Conservation (phyloP, 2,329 filamentous ascomycete genomes). For the Venturia aucupariae region DNA sequence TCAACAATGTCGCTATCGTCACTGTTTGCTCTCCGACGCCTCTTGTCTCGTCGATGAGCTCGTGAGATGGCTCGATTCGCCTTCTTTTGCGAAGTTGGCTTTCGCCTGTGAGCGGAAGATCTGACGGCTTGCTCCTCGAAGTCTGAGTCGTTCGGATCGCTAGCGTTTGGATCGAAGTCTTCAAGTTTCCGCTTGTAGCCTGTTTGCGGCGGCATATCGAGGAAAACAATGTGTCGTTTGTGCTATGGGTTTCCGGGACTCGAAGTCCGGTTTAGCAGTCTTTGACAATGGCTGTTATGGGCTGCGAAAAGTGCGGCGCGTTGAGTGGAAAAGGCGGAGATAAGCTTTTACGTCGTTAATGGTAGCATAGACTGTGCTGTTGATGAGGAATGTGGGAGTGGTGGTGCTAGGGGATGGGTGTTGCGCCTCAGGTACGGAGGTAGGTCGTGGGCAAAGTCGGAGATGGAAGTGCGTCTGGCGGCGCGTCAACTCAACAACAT, state of each 20-base stretch:
- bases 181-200: conserved; percentile 17
- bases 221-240: neutral
- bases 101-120: conserved; percentile 14
- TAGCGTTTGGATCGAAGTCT: conserved; percentile 28
- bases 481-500: neutral
- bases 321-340: neutral
- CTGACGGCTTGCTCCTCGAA: conserved; percentile 22
- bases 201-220: neutral
- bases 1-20: conserved; percentile 27
- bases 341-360: neutral
- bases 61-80: conserved; percentile 18
- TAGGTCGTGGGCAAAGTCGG: neutral
- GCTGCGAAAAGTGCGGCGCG: neutral
- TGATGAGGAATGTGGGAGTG: neutral
- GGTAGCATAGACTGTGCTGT: neutral
- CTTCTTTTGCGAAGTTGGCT: conserved; percentile 14
- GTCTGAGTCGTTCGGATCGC: conserved; percentile 30
- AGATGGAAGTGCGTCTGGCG: neutral
- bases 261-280: conserved; percentile 3
- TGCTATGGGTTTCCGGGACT: neutral
- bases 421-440: neutral
- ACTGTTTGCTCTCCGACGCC: conserved; percentile 26
- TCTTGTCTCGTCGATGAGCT: conserved; percentile 19
- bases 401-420: neutral
- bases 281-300: neutral